Percentiles rank a stretch among this genome's conserved stretches.
Conservation (phyloP, 257 asterid species). For the Nyctanthes arbortristis region DNA sequence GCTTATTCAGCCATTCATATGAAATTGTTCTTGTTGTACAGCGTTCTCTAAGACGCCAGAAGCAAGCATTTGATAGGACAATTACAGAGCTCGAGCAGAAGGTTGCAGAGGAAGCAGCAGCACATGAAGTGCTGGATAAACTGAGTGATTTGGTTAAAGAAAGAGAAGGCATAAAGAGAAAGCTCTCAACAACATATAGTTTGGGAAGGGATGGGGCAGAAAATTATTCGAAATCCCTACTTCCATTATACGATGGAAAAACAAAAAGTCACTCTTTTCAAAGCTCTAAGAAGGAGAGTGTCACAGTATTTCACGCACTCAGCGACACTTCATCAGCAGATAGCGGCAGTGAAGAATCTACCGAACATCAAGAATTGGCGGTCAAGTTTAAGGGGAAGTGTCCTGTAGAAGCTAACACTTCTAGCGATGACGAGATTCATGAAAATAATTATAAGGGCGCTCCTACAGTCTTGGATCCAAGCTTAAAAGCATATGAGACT, state of each 20-base stretch:
- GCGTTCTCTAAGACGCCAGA: constrained; percentile 74
- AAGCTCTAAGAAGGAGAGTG: constrained; percentile 61
- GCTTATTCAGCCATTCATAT: not conserved
- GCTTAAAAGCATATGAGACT: constrained; percentile 22
- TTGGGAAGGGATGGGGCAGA: constrained; percentile 64
- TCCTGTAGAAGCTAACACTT: constrained; percentile 37
- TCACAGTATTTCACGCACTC: constrained; percentile 57
- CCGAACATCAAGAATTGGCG: constrained; percentile 25
- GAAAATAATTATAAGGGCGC: constrained; percentile 25
- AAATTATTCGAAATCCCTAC: constrained; percentile 41
- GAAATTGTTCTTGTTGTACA: constrained; percentile 21
- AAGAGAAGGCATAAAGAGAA: constrained; percentile 65
- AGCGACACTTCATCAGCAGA: constrained; percentile 37
- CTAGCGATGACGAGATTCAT: constrained; percentile 37
- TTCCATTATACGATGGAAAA: constrained; percentile 50
- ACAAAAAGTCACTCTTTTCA: constrained; percentile 61
- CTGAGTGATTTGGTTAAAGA: constrained; percentile 59
- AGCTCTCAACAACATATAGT: constrained; percentile 84
- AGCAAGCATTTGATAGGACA: constrained; percentile 68
- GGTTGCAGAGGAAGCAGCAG: constrained; percentile 53
- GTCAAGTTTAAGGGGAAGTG: constrained; percentile 47
- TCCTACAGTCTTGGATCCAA: constrained; percentile 30
- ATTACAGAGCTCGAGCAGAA: constrained; percentile 65
- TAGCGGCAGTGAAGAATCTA: constrained; percentile 26
- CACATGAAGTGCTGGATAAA: constrained; percentile 50